Base-by-base conservation (phyloP, 116 monocot species). In the Trichopus zeylanicus region DNA sequence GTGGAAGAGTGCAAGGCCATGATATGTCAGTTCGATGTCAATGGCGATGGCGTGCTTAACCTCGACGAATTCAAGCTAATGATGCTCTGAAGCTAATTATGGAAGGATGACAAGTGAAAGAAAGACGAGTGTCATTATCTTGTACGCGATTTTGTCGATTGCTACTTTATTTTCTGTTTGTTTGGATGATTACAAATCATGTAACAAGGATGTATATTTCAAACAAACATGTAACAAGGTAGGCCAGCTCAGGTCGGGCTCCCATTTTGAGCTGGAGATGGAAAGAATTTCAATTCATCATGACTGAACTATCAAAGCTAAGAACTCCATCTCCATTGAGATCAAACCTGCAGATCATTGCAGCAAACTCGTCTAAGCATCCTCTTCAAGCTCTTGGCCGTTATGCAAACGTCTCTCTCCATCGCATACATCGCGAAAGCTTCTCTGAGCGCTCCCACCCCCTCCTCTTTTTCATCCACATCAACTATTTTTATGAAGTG, bases 11-110 rank as follows among this genome's bases (percentile, higher is more conserved):
- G 56, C 30, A 31, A 18, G 18, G 31, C 29, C 31, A 56, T 56
- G 56, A 56, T 56, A 2, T 19, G 56, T 56, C 19, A 19, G 15
- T 56, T 56, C n/a, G 56, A 56, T 56, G 31, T 56, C 19, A 9
- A 56, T 56, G 56, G 56, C 1, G 56, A 56, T 56, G 56, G 56
- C 3, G 56, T 56, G 15, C 32, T 56, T n/a, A 56, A 31, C 30
- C 32, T 56, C 30, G 31, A 56, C 2, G 56, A 56, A 21, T 56
- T 56, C 31, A 56, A 32, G 32, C 2, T 33, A 15, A 56, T 56
- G 56, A 31, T 56, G 56, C n/a, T 48, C 8, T 48, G 21, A 48
- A 11, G n/a, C n/a, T n/a, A n/a, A n/a, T n/a, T n/a, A n/a, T n/a
- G n/a, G n/a, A n/a, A n/a, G n/a, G n/a, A n/a, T n/a, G n/a, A n/a